phyloP scores from a whole-genome alignment of 2,329 filamentous ascomycete species.

The Clarireedia paspali region DNA sequence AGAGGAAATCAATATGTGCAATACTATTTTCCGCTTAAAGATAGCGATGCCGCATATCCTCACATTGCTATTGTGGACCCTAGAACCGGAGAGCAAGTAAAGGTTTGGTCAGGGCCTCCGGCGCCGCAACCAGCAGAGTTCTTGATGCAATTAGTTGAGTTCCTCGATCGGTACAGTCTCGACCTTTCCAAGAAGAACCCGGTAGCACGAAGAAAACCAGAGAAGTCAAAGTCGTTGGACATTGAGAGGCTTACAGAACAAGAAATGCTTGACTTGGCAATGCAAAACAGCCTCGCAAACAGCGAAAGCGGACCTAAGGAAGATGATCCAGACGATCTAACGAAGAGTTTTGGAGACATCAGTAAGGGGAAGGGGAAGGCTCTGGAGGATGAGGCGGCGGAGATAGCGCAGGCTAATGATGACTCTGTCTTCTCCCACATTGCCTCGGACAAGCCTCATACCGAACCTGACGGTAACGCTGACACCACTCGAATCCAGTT shows the following conservation, averaged over 20 bases:
- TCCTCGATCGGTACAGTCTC: constrained; percentile 93
- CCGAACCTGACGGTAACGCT: constrained; percentile 61
- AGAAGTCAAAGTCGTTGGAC: constrained; percentile 61
- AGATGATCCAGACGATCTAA: constrained; percentile 81
- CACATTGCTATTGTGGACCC: constrained; percentile 96
- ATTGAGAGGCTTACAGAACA: constrained; percentile 91
- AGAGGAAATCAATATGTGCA: constrained; percentile 74
- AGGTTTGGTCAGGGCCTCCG: constrained; percentile 83
- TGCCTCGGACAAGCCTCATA: constrained; percentile 62
- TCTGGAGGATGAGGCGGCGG: constrained; percentile 27
- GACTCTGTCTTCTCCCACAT: constrained; percentile 60
- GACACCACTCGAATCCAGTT: constrained; percentile 86
- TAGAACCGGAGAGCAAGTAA: constrained; percentile 92
- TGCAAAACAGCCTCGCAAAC: constrained; percentile 75
- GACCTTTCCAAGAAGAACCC: constrained; percentile 87
- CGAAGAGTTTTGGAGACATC: constrained; percentile 51
- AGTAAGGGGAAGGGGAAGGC: constrained; percentile 48
- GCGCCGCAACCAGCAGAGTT: constrained; percentile 74
- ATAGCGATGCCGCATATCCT: constrained; percentile 84
- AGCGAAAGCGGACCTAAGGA: constrained; percentile 44
- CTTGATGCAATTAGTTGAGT: constrained; percentile 85
- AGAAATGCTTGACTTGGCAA: constrained; percentile 90
- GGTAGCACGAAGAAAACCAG: constrained; percentile 69
- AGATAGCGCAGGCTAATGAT: constrained; percentile 24
- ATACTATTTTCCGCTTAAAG: constrained; percentile 77